A percentile compares a stretch with the other conserved stretches of the same genome.
These are phyloP conservation scores for Arabidopsis lyrata DNA, from an alignment of 441 rosid species.

Conservation along the genomic window DNA sequence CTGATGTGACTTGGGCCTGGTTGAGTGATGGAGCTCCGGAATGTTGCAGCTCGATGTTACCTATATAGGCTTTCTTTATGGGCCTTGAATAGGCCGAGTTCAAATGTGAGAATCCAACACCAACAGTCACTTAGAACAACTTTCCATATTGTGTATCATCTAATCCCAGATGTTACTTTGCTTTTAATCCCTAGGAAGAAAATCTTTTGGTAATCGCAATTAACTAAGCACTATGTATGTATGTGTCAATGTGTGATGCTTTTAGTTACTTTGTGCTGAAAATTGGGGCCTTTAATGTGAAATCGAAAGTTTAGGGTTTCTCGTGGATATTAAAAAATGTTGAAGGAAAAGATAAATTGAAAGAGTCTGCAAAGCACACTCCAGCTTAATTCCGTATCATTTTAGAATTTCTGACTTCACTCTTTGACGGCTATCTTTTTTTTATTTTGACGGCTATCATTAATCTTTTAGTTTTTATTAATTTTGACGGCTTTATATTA, in stretches of 20 bases:
- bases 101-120: neutral
- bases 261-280: neutral
- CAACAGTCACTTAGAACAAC: neutral
- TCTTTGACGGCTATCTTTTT: conserved; percentile 17
- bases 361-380: conserved; percentile 12
- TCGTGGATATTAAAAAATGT: neutral
- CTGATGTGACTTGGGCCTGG: neutral
- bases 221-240: neutral
- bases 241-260: neutral
- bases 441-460: conserved; percentile 7
- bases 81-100: neutral
- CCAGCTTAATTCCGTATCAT: neutral
- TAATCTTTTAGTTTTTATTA: too few species aligned
- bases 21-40: neutral
- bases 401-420: neutral
- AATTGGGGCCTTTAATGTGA: neutral
- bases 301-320: neutral
- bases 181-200: neutral
- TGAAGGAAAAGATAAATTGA: neutral
- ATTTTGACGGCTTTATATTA: neutral
- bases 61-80: neutral
- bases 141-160: neutral
- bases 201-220: neutral
- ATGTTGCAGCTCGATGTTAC: neutral
- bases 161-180: neutral